Evolutionary conservation across 2,329 filamentous ascomycete species (phyloP), one percentile per base, ranked within the genome.

Genomic region (Stagonosporopsis tanaceti): DNA sequence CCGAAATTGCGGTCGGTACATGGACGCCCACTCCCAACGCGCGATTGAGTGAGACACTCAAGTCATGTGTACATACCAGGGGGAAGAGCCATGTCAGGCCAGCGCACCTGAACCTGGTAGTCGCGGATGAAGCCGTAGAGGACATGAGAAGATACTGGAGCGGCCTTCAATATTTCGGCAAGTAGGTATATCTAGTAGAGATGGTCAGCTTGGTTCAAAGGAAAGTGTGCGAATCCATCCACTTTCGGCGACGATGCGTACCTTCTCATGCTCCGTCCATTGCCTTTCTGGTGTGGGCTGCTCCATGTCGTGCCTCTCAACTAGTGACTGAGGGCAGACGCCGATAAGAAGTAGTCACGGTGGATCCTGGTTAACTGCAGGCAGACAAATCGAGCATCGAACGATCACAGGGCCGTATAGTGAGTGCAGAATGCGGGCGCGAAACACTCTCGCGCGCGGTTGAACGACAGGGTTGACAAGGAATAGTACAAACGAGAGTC

Each of bases 91-190:
- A 80, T 80, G 52, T 83, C 77, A 50, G 77, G 76, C 82, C 81
- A 84, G 64, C 74, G 74, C 53, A 80, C 81, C 63, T 76, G 74
- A 60, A 81, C 72, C 61, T 77, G 75, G 56, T 70, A 65, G 50
- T 80, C 77, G 59, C 75, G 73, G 61, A 84, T 76, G 61, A 81
- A 70, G 53, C 77, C 70, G 61, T 80, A 75, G 53, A 82, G 72
- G 41, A 75, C 70, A 60, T 76, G 73, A 45, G 79, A 77, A 39
- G 78, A 73, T 53, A 82, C 73, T 40, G 75, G 72, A 54, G 78
- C 76, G 39, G 75, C 75, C 68, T 82, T 85, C 63, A 85, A 75
- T 61, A 82, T 79, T 68, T 85, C 82, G 64, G 82, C 79, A 62
- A 85, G 77, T 54, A 85, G 70, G 66, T 79, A 78, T 58, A 76